phyloP scores from a whole-genome alignment of 2,329 filamentous ascomycete species.

The Arthrobotrys musiformis region DNA sequence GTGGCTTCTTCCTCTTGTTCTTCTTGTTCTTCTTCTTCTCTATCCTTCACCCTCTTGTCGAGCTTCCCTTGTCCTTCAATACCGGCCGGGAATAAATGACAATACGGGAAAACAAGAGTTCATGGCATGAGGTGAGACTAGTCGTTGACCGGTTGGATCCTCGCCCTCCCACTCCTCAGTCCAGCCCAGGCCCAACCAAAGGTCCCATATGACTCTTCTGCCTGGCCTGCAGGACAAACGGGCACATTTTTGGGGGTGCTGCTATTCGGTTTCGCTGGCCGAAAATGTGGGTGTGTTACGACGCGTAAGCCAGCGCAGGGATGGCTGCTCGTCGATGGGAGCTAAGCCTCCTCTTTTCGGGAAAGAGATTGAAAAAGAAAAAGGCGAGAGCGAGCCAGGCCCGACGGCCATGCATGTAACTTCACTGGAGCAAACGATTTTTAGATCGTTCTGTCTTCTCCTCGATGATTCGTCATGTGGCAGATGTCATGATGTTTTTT shows the following conservation, averaged over 20 bases:
- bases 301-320: conserved; percentile 54
- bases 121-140: conserved; percentile 6
- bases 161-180: conserved; percentile 10
- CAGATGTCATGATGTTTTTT: not conserved
- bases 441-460: not conserved
- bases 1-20: conserved; percentile 46
- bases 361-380: too few species aligned
- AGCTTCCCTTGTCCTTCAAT: conserved; percentile 19
- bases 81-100: conserved; percentile 14
- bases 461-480: conserved; percentile 24
- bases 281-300: conserved; percentile 48
- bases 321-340: conserved; percentile 18
- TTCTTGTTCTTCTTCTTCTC: too few species aligned
- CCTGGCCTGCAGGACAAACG: not conserved
- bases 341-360: conserved; percentile 55
- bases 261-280: conserved; percentile 48
- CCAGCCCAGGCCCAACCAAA: conserved; percentile 17
- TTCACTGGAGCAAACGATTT: not conserved
- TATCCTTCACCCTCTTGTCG: conserved; percentile 27
- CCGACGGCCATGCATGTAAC: conserved; percentile 5
- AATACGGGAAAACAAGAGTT: conserved; percentile 11
- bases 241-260: not conserved
- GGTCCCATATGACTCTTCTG: conserved; percentile 39
- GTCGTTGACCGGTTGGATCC: conserved; percentile 34
- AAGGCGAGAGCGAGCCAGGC: conserved; percentile 20